phyloP scores from a whole-genome alignment of 306 rosid species.

The Citrullus mucosospermus region DNA sequence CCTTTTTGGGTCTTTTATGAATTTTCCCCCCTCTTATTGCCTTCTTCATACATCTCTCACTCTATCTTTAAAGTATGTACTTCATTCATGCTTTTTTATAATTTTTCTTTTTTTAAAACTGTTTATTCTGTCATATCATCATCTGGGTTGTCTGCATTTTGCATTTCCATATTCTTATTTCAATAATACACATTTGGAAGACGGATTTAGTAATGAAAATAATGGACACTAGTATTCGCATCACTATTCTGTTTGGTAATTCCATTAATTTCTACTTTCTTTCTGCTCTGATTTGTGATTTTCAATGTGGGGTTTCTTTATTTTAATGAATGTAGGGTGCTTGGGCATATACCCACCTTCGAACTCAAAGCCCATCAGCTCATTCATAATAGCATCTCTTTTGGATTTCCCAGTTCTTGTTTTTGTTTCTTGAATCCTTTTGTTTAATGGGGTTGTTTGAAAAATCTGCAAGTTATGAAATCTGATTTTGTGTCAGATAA shows the following conservation, averaged over 20 bases:
- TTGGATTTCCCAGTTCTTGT: background rate
- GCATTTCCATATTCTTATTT: slow-evolving; percentile 6
- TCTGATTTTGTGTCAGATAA: slow-evolving; percentile 37
- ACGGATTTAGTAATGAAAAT: background rate
- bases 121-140: slow-evolving; percentile 28
- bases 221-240: background rate
- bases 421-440: background rate
- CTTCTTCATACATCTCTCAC: background rate
- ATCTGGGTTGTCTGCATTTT: slow-evolving; percentile 27
- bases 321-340: background rate
- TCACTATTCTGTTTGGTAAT: background rate
- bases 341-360: background rate
- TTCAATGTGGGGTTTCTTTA: slow-evolving; percentile 9
- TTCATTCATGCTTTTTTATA: background rate
- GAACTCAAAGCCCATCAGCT: background rate
- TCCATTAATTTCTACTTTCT: background rate
- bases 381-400: background rate
- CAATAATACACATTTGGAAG: slow-evolving; percentile 1
- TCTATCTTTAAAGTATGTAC: background rate
- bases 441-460: background rate
- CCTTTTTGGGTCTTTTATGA: background rate
- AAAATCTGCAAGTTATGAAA: slow-evolving; percentile 7
- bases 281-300: background rate
- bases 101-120: background rate
- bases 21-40: background rate